Conservation (phyloP, 2,329 filamentous ascomycete species). For the Colletotrichum zoysiae region DNA sequence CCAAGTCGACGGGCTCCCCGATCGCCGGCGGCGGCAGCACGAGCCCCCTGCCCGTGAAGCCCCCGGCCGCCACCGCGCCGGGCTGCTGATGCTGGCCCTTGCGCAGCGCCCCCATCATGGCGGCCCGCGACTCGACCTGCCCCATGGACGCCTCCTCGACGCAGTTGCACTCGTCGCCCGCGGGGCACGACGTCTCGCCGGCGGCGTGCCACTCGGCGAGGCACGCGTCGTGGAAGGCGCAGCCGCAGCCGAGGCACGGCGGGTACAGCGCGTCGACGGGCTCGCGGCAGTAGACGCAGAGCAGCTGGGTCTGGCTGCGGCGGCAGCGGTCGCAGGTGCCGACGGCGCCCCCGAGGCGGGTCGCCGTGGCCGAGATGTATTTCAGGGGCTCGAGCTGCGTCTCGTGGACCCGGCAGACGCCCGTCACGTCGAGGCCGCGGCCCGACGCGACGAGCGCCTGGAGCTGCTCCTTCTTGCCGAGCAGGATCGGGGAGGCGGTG, state of each 20-base stretch:
- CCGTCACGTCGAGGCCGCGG: constrained; percentile 72
- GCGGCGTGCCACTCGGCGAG: constrained; percentile 70
- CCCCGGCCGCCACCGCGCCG: neutral
- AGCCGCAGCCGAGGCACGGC: constrained; percentile 73
- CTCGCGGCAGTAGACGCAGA: constrained; percentile 73
- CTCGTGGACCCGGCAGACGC: constrained; percentile 73
- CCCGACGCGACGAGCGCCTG: constrained; percentile 63
- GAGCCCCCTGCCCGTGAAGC: constrained; percentile 19
- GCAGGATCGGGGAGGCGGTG: constrained; percentile 64
- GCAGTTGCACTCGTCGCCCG: constrained; percentile 75
- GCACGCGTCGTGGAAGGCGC: constrained; percentile 70
- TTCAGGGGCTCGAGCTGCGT: constrained; percentile 70
- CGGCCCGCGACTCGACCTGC: constrained; percentile 72
- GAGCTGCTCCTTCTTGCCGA: constrained; percentile 68
- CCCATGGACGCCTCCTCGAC: constrained; percentile 67
- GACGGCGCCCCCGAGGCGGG: constrained; percentile 60
- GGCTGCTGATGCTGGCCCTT: constrained; percentile 46
- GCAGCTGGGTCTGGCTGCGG: constrained; percentile 68
- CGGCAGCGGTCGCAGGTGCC: constrained; percentile 64
- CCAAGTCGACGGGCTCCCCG: constrained; percentile 43
- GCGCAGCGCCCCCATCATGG: constrained; percentile 61
- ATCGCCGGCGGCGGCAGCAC: constrained; percentile 48
- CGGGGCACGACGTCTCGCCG: constrained; percentile 69
- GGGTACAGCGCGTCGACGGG: constrained; percentile 71
- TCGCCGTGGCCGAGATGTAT: constrained; percentile 56